A percentile compares a stretch with the other conserved stretches of the same genome.
Evolutionary conservation across 805 yeast species (phyloP).

Genomic region (Blastobotrys terrestris): DNA sequence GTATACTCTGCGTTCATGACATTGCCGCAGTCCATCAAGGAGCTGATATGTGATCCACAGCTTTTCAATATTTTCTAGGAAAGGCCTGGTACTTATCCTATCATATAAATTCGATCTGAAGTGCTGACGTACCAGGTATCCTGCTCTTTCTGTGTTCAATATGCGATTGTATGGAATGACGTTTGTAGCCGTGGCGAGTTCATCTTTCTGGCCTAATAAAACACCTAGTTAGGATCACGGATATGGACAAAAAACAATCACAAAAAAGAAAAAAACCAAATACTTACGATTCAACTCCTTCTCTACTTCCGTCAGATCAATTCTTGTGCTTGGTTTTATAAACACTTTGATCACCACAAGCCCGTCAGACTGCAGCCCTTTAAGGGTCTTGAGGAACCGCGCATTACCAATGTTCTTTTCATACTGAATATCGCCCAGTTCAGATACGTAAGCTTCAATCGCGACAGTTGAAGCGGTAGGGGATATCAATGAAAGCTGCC

Average conservation of each 20-base stretch:
- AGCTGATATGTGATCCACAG: constrained; percentile 81
- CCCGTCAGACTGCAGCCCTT: constrained; percentile 70
- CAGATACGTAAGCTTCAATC: constrained; percentile 81
- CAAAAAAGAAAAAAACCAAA: neutral
- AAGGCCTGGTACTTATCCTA: constrained; percentile 78
- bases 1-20: constrained; percentile 55
- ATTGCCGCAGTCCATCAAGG: constrained; percentile 50
- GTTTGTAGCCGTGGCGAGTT: constrained; percentile 49
- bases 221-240: constrained; percentile 22
- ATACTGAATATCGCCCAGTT: constrained; percentile 68
- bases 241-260: neutral
- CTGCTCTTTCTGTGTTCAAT: constrained; percentile 87
- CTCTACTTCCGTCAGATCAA: constrained; percentile 22
- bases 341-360: constrained; percentile 72
- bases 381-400: constrained; percentile 78
- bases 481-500: constrained; percentile 74
- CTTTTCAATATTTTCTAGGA: constrained; percentile 73
- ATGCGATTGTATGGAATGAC: constrained; percentile 66
- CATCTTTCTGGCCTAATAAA: neutral
- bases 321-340: constrained; percentile 56
- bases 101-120: constrained; percentile 79
- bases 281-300: constrained; percentile 20
- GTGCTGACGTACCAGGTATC: constrained; percentile 79
- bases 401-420: constrained; percentile 70
- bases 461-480: constrained; percentile 93